Base-by-base conservation (phyloP, 2,329 filamentous ascomycete species). In the Aspergillus fijiensis region DNA sequence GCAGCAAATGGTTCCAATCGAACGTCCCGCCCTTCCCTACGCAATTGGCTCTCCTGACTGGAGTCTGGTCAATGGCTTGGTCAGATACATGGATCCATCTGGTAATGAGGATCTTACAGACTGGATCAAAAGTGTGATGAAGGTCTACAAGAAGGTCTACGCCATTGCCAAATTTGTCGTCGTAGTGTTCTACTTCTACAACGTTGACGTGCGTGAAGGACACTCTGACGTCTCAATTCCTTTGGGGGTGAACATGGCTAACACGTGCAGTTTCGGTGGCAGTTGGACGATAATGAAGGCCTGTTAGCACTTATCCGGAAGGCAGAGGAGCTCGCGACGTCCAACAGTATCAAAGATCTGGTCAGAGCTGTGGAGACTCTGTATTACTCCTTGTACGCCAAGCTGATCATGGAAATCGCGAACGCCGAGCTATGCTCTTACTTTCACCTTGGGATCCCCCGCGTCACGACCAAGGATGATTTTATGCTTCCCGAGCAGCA, bases 361-460 rank as follows among this genome's bases (percentile, higher is more conserved):
- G 70, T 77, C 49, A 65, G 70, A n/a, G 69, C 65, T 12, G 64
- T 70, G 19, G 74, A 78, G 54, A 72, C 72, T 27, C 65, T 78
- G 7, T 78, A 70, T 55, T 77, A 77, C 56, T 66, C 70, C 11
- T 55, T 77, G 25, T 76, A 75, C 55, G 67, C 76, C 2, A 69
- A 74, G 35, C 51, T 79, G 6, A 66, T 72, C n/a, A 68, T 74
- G 49, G 76, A 79, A 55, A 71, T 77, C 39, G 69, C 69, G 5
- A 72, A 66, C 19, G 67, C 74, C 29, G 72, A 78, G 21, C 69
- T 77, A 21, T 76, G 72, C 57, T 59, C 69, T 45, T 69, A 67
- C 16, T 76, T 72, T 58, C 61, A 66, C 21, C 60, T 69, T 19
- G 66, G 70, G 48, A 52, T 66, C 21, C 65, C 66, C 7, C 66